Evolutionary conservation across 2,329 filamentous ascomycete genomes (phyloP), one percentile per base, ranked within the genome.

Genomic region (Calonectria hongkongensis): DNA sequence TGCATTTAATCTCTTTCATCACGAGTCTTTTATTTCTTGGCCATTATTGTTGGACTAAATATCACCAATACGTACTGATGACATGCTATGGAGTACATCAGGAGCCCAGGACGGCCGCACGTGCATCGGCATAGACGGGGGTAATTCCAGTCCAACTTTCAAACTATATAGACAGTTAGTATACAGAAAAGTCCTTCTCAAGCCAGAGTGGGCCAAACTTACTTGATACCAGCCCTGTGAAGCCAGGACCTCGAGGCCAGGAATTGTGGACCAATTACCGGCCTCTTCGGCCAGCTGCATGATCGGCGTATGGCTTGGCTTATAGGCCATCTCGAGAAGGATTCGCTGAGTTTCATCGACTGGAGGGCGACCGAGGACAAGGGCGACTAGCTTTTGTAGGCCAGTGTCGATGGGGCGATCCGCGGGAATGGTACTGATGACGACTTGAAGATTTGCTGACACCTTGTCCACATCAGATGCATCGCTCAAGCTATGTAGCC

Each of bases 291-390:
- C 96, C 81, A 98, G 86, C 82, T 94, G 90, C 92, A 98, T 98
- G 76, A 98, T 85, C 9, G 93, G 91, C 5, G 97, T 99, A 66
- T 94, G 89, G 0, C 90, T 88, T 25, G 97, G 97, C 84, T 96
- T 97, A 84, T 99, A 99, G 2, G 97, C 96, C 96, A 99, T 98
- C 84, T 99, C 97, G 4, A 98, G 86, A 73, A 98, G 85, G 15
- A 97, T 90, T 25, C 90, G 89, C 30, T 84, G 85, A 7, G 84
- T 84, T 28, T 70, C 70, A 75, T 80, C 82, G 79, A 68, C 79
- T 73, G 79, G 82, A 73, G 80, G 84, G 28, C 83, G 83, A 71
- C 86, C 85, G n/a, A 92, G 81, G 41, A 92, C 79, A 18, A 87
- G 84, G 6, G 86, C 84, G 12, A 98, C 85, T 2, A 94, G 87